phyloP scores from a whole-genome alignment of 805 yeast genomes.

The Suhomyces pyralidae region DNA sequence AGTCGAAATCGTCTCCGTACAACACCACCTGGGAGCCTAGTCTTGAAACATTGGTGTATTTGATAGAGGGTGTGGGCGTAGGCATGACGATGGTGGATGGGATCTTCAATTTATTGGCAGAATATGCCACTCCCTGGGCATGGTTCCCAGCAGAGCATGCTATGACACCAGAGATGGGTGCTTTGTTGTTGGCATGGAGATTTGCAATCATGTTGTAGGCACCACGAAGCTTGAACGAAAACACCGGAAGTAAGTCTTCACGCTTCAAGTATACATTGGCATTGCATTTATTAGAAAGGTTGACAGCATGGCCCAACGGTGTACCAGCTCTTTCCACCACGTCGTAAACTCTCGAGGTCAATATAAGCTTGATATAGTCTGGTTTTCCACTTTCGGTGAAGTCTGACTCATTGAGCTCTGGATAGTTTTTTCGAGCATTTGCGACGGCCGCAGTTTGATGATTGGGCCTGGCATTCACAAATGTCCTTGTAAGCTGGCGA shows the following conservation, averaged over 20 bases:
- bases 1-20: slow-evolving; percentile 90
- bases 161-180: slow-evolving; percentile 80
- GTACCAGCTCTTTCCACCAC: slow-evolving; percentile 77
- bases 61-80: slow-evolving; percentile 91
- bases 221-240: slow-evolving; percentile 93
- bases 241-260: slow-evolving; percentile 92
- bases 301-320: slow-evolving; percentile 73
- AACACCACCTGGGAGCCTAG: slow-evolving; percentile 93
- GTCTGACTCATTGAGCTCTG: slow-evolving; percentile 50
- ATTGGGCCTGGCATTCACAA: neutral
- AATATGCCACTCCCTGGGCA: slow-evolving; percentile 97
- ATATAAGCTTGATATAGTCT: slow-evolving; percentile 87
- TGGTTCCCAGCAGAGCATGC: slow-evolving; percentile 99
- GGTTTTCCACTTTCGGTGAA: slow-evolving; percentile 66
- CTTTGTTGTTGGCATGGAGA: slow-evolving; percentile 52
- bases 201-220: slow-evolving; percentile 97
- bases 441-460: neutral
- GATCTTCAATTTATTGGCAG: slow-evolving; percentile 79
- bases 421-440: slow-evolving; percentile 28
- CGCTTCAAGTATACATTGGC: slow-evolving; percentile 78
- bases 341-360: slow-evolving; percentile 92
- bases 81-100: slow-evolving; percentile 99
- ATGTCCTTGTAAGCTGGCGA: neutral
- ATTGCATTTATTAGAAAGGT: slow-evolving; percentile 70
- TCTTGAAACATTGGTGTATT: slow-evolving; percentile 85